These are phyloP conservation scores for Ocimum tenuiflorum DNA, from an alignment of 257 asterid genomes.

Conservation along the genomic window DNA sequence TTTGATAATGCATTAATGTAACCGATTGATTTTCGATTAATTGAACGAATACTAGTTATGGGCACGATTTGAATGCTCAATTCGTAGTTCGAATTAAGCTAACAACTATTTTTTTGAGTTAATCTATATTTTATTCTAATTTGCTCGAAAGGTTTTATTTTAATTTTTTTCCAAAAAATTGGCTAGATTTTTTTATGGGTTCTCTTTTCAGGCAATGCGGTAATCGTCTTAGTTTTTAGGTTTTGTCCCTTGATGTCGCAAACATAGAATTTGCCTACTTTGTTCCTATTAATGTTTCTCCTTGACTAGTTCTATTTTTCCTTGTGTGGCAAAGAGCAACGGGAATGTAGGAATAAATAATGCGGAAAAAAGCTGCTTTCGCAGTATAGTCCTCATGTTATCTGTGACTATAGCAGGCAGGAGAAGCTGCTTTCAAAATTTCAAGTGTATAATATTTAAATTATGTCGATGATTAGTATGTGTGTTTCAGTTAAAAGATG, in stretches of 20 bases:
- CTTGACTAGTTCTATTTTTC: neutral
- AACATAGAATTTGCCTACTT: neutral
- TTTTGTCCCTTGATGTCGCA: neutral
- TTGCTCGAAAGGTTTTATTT: neutral
- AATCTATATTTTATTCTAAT: neutral
- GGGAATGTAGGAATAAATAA: neutral
- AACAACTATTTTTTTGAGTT: neutral
- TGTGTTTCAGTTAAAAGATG: slow-evolving; percentile 56
- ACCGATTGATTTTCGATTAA: neutral
- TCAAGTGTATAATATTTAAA: neutral
- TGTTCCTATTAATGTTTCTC: neutral
- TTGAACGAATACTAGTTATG: neutral
- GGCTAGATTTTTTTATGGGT: neutral
- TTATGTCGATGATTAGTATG: neutral
- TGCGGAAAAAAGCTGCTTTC: neutral
- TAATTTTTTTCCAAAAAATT: neutral
- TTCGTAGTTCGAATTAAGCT: neutral
- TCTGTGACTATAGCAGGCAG: neutral
- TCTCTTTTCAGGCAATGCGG: neutral
- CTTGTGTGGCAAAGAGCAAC: neutral
- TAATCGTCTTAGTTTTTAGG: neutral
- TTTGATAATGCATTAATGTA: neutral
- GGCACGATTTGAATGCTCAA: slow-evolving; percentile 4
- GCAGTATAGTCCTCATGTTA: too few species aligned
- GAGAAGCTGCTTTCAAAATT: neutral